Conservation (phyloP, 2,329 filamentous ascomycete genomes). For the Coniella lustricola region DNA sequence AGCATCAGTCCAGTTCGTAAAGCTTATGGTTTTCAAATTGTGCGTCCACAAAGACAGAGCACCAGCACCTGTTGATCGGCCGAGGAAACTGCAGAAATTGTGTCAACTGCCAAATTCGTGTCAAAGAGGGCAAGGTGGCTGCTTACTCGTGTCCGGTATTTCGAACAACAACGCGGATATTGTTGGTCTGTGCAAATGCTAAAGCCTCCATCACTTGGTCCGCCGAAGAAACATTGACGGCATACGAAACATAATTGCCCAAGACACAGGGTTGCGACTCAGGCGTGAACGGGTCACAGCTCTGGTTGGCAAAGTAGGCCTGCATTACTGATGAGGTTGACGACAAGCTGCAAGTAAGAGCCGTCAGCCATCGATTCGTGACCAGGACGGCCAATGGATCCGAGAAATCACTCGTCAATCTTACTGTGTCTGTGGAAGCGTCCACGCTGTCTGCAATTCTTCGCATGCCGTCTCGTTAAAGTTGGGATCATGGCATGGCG, state of each 20-base stretch:
- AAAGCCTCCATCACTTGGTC: conserved; percentile 17
- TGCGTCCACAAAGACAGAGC: conserved; percentile 46
- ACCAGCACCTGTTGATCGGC: conserved; percentile 12
- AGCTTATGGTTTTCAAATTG: conserved; percentile 26
- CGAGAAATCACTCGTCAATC: neutral
- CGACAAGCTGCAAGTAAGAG: conserved; percentile 16
- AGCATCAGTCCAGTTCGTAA: conserved; percentile 10
- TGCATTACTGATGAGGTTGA: conserved; percentile 23
- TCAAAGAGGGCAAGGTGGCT: neutral
- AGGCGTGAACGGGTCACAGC: conserved; percentile 16
- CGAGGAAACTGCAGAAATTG: conserved; percentile 3
- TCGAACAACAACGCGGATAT: conserved; percentile 36
- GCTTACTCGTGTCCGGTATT: conserved; percentile 38
- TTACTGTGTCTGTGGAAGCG: conserved; percentile 30
- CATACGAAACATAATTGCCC: conserved; percentile 26
- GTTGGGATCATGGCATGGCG: conserved; percentile 34
- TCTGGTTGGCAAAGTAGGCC: conserved; percentile 25
- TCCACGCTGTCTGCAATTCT: conserved; percentile 30
- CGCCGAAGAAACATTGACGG: conserved; percentile 19
- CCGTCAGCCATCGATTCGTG: too few species aligned
- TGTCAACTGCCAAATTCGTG: neutral
- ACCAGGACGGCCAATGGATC: too few species aligned
- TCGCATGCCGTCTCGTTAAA: conserved; percentile 33
- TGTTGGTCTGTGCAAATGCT: conserved; percentile 29
- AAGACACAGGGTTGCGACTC: conserved; percentile 26